A percentile compares a stretch with the other conserved stretches of the same genome.
These are phyloP conservation scores for Trypanosoma avium DNA, from an alignment of 208 protist species.

Conservation along the genomic window DNA sequence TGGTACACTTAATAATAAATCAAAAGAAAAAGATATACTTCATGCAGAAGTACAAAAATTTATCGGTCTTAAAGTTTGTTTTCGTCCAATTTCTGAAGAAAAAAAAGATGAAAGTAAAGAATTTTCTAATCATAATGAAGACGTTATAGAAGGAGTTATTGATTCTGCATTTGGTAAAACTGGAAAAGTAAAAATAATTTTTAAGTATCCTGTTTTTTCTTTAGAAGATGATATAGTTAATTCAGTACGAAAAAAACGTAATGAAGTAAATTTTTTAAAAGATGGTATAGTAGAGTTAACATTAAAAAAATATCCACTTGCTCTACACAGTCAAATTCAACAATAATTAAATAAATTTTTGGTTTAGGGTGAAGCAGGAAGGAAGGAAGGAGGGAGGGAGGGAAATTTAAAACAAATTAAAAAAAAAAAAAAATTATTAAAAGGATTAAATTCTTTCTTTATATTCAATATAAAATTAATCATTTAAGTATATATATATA, in stretches of 20 bases:
- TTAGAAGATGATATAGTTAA: not conserved
- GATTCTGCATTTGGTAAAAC: conserved; percentile 84
- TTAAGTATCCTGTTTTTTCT: conserved; percentile 50
- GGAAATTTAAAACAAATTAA: conserved; percentile 16
- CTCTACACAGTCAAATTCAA: conserved; percentile 45
- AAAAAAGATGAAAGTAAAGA: not conserved
- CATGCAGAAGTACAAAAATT: conserved; percentile 77
- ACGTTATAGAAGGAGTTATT: conserved; percentile 37
- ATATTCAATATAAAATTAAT: no score
- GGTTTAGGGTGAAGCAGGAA: no score
- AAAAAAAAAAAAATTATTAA: no score
- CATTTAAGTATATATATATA: no score
- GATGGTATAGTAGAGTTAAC: conserved; percentile 45
- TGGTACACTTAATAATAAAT: not conserved
- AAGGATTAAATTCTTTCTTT: no score
- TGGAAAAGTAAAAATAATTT: conserved; percentile 75
- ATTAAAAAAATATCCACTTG: conserved; percentile 72
- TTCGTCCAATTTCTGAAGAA: conserved; percentile 25
- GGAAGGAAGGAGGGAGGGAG: not conserved
- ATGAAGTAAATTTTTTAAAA: not conserved
- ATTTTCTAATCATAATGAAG: not conserved
- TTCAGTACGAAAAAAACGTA: conserved; percentile 27
- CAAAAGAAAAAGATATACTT: conserved; percentile 40
- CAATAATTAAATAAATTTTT: conserved; percentile 38
- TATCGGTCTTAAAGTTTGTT: conserved; percentile 56